phyloP scores from a whole-genome alignment of 129 eudicot genomes.

The Ambrosia trifida region DNA sequence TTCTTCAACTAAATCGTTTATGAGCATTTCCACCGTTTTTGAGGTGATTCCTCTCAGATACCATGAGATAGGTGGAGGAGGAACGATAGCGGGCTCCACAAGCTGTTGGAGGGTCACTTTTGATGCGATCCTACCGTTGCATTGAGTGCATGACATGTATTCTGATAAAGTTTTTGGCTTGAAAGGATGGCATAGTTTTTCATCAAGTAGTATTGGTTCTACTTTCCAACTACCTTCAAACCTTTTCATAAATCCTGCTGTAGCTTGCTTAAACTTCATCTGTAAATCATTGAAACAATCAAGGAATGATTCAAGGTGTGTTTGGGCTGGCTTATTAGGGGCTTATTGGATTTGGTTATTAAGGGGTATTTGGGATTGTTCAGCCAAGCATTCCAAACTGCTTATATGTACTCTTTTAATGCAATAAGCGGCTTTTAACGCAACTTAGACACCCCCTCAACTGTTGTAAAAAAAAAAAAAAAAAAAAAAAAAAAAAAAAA shows the following conservation, averaged over 20 bases:
- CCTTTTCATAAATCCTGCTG: constrained; percentile 86
- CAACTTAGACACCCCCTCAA: not conserved
- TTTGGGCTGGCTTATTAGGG: not conserved
- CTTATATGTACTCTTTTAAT: too few relatives aligned
- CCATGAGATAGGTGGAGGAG: constrained; percentile 99
- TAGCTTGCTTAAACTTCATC: constrained; percentile 92
- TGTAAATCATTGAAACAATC: constrained; percentile 26
- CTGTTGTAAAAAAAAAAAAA: not conserved
- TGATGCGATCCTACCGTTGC: constrained; percentile 86
- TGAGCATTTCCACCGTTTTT: constrained; percentile 83
- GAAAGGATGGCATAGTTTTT: constrained; percentile 62
- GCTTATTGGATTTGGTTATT: not conserved
- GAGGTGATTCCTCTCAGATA: constrained; percentile 87
- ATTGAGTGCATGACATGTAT: constrained; percentile 57
- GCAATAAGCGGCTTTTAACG: not conserved
- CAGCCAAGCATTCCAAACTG: too few relatives aligned
- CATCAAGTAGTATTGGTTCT: constrained; percentile 80
- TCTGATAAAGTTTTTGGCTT: constrained; percentile 64
- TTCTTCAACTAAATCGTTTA: constrained; percentile 69
- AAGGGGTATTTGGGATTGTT: not conserved
- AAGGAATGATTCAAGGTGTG: not conserved
- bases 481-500: not conserved
- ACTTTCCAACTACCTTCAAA: constrained; percentile 92
- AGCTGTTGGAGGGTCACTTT: constrained; percentile 67
- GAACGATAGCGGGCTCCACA: constrained; percentile 80